Base-by-base conservation (phyloP, 306 rosid species). In the Phaseolus lunatus region DNA sequence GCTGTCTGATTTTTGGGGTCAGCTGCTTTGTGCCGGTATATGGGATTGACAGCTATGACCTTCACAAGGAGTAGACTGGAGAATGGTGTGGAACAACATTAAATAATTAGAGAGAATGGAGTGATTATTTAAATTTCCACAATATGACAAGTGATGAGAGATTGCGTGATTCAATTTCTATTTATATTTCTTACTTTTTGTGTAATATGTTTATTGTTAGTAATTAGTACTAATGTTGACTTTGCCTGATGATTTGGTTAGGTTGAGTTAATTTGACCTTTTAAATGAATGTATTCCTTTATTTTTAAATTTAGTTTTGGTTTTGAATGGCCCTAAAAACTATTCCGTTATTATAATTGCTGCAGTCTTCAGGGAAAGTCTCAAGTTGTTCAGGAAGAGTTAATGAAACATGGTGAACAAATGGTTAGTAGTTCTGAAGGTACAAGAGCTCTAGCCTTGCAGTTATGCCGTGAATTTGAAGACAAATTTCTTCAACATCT, bases 391-490 rank as follows among this genome's bases (percentile, higher is more conserved):
- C 96, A 95, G 87, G 97, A 92, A 49, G 99, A 95, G 88, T 84
- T 95, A 71, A 88, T 90, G 73, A 92, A 88, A 83, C 88, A 90
- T 66, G 99, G 99, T 67, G 99, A 87, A 62, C 92, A 89, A 81
- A 90, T 95, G 97, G 97, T 92, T 67, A 87, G 88, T 63, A 88
- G 88, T 80, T 79, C 96, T 24, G 99, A 95, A 88, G 99, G 99
- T 54, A 92, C 99, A 45, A 89, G 97, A 78, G 96, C 99, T 67
- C 85, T 95, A 81, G 99, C 96, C 78, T 83, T 92, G 93, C 90
- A 95, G 88, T 91, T 95, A 79, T 95, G 99, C 65, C 99, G 99
- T 80, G 99, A 95, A 74, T 95, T 92, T 77, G 99, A 95, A 91
- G 99, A 95, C 82, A 95, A 89, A 88, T 95, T 95, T 83, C 97